Percentiles rank a stretch among this genome's conserved stretches.
These are phyloP conservation scores for Mortierella sp. DNA, from an alignment of 371 early-diverging fungal species.

Conservation along the genomic window DNA sequence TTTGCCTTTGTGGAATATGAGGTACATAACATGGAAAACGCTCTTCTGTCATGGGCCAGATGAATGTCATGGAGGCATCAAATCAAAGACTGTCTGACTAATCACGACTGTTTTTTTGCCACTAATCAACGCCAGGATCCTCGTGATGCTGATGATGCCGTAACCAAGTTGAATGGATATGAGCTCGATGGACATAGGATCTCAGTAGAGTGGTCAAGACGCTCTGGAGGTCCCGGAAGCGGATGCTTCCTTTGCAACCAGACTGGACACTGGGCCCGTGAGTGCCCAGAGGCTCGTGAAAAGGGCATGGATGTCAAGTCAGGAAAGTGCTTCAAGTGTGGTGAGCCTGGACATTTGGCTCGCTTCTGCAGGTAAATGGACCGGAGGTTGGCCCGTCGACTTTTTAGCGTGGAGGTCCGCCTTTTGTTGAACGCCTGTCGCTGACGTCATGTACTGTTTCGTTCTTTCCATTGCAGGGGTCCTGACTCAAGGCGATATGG, in stretches of 20 bases:
- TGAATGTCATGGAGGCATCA: neutral
- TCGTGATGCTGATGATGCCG: slow-evolving; percentile 62
- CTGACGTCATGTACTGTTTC: slow-evolving; percentile 1
- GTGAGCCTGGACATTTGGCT: slow-evolving; percentile 61
- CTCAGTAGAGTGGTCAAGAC: slow-evolving; percentile 60
- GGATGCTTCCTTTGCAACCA: slow-evolving; percentile 64
- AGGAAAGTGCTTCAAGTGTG: slow-evolving; percentile 64
- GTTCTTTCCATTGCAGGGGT: slow-evolving; percentile 5
- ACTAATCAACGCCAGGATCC: slow-evolving; percentile 41
- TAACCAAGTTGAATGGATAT: slow-evolving; percentile 58
- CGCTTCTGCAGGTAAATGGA: slow-evolving; percentile 57
- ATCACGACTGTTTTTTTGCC: slow-evolving; percentile 24
- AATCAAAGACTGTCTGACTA: slow-evolving; percentile 19
- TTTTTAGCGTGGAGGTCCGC: too few relatives aligned
- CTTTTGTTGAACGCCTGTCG: neutral
- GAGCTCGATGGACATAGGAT: slow-evolving; percentile 55
- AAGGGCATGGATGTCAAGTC: slow-evolving; percentile 64
- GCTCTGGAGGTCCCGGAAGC: slow-evolving; percentile 59
- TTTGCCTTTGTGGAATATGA: slow-evolving; percentile 70
- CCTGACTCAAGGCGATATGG: slow-evolving; percentile 25
- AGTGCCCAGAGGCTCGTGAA: slow-evolving; percentile 64
- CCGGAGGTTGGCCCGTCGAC: too few relatives aligned
- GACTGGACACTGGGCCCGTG: slow-evolving; percentile 65
- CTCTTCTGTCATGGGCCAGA: neutral
- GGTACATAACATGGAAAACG: slow-evolving; percentile 38